phyloP scores from a whole-genome alignment of 2,329 filamentous ascomycete genomes.

The Nothophoma quercina region DNA sequence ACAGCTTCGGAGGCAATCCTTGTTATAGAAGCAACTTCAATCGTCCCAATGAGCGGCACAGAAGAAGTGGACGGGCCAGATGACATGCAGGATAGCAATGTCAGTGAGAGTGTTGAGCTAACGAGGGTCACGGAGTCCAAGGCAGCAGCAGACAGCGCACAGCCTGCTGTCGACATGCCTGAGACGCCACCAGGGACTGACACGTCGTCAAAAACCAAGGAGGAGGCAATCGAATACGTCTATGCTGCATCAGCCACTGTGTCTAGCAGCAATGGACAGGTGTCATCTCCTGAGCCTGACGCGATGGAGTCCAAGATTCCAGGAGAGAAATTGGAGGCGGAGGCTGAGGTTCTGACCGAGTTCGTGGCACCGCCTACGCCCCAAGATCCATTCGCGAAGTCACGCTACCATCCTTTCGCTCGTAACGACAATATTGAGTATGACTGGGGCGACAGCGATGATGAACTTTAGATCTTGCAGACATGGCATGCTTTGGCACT shows the following conservation, averaged over 20 bases:
- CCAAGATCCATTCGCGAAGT: not conserved
- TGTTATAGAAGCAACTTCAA: no score
- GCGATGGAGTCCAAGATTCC: no score
- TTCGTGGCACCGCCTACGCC: not conserved
- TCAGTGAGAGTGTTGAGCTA: no score
- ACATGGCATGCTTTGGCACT: not conserved
- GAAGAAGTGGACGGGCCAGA: no score
- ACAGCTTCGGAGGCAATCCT: no score
- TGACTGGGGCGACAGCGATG: slow-evolving; percentile 10
- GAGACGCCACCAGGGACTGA: not conserved
- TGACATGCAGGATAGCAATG: no score
- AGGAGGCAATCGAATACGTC: not conserved
- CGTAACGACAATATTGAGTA: slow-evolving; percentile 12
- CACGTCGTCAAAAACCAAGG: not conserved
- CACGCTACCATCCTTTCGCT: not conserved
- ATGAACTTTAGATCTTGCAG: not conserved
- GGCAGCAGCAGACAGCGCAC: not conserved
- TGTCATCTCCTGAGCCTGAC: no score
- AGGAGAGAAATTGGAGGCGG: not conserved
- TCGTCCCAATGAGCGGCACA: no score
- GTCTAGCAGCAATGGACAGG: no score
- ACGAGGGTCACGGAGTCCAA: no score
- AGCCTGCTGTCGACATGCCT: not conserved
- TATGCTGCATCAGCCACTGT: no score
- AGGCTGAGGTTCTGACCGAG: no score